Evolutionary conservation across 495 filamentous ascomycete genomes (phyloP).

Genomic region (Saxophila tyrrhenica): DNA sequence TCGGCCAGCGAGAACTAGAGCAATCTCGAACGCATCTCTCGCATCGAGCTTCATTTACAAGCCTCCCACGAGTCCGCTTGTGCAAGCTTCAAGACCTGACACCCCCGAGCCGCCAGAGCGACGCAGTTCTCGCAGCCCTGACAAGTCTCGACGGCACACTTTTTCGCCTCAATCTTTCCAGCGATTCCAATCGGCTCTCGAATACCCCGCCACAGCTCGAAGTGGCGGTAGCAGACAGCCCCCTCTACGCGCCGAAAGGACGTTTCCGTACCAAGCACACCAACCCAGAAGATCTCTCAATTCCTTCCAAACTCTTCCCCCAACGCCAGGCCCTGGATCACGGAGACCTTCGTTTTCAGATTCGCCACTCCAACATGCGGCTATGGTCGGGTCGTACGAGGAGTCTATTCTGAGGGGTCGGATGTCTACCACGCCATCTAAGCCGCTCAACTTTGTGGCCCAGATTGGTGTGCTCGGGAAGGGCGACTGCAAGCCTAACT

Average conservation of each 20-base stretch:
- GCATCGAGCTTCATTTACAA: conserved; percentile 77
- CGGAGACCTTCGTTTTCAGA: conserved; percentile 70
- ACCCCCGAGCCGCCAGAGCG: conserved; percentile 31
- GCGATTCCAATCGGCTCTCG: conserved; percentile 32
- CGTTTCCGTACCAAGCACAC: conserved; percentile 54
- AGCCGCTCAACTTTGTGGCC: conserved; percentile 83
- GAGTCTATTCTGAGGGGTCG: conserved; percentile 89
- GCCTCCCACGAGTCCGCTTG: conserved; percentile 82
- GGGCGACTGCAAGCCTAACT: conserved; percentile 75
- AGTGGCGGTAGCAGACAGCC: conserved; percentile 11
- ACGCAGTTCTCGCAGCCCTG: conserved; percentile 29
- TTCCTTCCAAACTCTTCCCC: conserved; percentile 48
- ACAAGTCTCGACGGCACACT: conserved; percentile 46
- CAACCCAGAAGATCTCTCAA: conserved; percentile 62
- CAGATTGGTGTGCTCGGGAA: conserved; percentile 90
- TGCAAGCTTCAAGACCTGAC: conserved; percentile 80
- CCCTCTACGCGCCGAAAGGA: conserved; percentile 41
- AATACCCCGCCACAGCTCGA: conserved; percentile 21
- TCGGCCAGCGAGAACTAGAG: conserved; percentile 25
- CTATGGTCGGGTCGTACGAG: conserved; percentile 96
- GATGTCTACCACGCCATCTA: conserved; percentile 95
- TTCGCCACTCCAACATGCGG: conserved; percentile 71
- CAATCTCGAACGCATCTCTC: conserved; percentile 60
- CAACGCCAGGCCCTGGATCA: conserved; percentile 46
- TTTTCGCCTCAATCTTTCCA: conserved; percentile 47